Percentiles rank a stretch among this genome's conserved stretches.
Evolutionary conservation across 1,284 basidiomycete species (phyloP).

Genomic region (Ceratobasidium sp.): DNA sequence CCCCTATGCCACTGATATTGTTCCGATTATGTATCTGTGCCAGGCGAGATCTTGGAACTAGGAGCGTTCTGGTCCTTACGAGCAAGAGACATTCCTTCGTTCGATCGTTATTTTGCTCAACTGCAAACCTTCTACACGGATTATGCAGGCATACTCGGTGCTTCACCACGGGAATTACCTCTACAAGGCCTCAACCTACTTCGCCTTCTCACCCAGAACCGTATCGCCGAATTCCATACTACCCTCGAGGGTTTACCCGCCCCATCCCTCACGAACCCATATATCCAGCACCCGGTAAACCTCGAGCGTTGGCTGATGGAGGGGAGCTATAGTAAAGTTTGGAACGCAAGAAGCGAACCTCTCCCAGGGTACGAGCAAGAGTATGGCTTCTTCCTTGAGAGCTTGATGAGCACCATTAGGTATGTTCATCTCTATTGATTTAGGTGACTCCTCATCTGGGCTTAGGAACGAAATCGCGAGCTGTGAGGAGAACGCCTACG

Average conservation of each 20-base stretch:
- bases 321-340: slow-evolving; percentile 97
- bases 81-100: slow-evolving; percentile 87
- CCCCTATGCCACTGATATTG: slow-evolving; percentile 24
- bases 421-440: slow-evolving; percentile 55
- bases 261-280: slow-evolving; percentile 81
- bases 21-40: slow-evolving; percentile 48
- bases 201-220: slow-evolving; percentile 93
- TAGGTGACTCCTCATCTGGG: slow-evolving; percentile 20
- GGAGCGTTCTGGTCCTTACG: slow-evolving; percentile 95
- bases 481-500: slow-evolving; percentile 92
- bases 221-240: slow-evolving; percentile 99
- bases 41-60: slow-evolving; percentile 94
- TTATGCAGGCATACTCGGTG: slow-evolving; percentile 73
- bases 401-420: slow-evolving; percentile 93
- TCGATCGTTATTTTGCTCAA: slow-evolving; percentile 95
- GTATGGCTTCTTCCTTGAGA: slow-evolving; percentile 91
- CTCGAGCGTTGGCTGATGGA: slow-evolving; percentile 99
- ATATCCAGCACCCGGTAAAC: slow-evolving; percentile 88
- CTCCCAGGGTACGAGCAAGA: slow-evolving; percentile 79
- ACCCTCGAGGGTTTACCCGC: slow-evolving; percentile 93
- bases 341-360: slow-evolving; percentile 87
- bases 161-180: slow-evolving; percentile 87
- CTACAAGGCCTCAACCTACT: slow-evolving; percentile 95
- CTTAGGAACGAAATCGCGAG: slow-evolving; percentile 91
- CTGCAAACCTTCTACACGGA: slow-evolving; percentile 92